Conservation (phyloP, 2,329 filamentous ascomycete genomes). For the Beauveria bassiana region DNA sequence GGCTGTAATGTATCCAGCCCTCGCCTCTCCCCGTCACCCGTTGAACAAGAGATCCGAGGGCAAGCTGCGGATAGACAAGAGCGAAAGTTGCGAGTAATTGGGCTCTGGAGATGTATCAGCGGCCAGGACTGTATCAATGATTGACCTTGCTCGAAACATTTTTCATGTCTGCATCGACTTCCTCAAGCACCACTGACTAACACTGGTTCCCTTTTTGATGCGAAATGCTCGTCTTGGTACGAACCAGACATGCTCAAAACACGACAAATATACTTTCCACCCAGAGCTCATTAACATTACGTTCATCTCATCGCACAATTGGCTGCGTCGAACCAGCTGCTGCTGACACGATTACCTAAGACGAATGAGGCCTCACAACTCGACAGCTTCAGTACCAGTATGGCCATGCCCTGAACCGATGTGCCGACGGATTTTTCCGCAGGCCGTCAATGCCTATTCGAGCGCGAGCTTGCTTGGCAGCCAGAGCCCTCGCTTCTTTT, state of each 20-base stretch:
- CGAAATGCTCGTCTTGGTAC: background rate
- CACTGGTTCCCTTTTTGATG: background rate
- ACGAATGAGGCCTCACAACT: background rate
- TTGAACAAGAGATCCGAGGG: background rate
- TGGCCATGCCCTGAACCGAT: background rate
- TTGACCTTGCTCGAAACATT: background rate
- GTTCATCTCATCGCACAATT: background rate
- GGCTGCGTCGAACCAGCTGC: background rate
- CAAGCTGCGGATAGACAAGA: background rate
- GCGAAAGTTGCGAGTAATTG: background rate
- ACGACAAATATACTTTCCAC: background rate
- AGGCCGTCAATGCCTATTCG: background rate
- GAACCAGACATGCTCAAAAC: background rate
- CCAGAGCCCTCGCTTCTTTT: background rate
- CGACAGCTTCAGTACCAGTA: background rate
- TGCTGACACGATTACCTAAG: background rate
- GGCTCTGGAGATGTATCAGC: background rate
- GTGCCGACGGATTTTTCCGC: background rate
- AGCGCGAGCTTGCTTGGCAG: background rate
- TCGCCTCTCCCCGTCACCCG: background rate
- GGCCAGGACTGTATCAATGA: no score
- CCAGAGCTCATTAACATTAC: background rate
- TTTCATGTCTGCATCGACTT: background rate
- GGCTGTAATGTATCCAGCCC: background rate
- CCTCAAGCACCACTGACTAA: background rate